phyloP scores from a whole-genome alignment of 495 filamentous ascomycete genomes.

The Aspergillus cavernicola region DNA sequence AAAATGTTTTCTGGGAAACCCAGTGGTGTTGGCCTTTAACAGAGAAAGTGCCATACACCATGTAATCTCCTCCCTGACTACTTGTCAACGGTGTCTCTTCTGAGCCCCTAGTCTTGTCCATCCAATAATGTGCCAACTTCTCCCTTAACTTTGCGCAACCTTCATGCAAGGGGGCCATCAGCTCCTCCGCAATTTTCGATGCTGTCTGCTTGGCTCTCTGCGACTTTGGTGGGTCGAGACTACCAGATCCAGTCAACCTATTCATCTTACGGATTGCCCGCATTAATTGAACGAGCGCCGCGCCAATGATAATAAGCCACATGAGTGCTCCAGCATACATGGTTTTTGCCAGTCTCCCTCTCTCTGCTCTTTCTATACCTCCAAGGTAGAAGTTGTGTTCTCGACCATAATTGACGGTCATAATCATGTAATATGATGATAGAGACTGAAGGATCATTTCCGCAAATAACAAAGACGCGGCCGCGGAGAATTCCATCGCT shows the following conservation, averaged over 20 bases:
- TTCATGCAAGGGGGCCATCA: neutral
- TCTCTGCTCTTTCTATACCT: slow-evolving; percentile 13
- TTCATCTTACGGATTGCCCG: neutral
- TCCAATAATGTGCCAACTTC: neutral
- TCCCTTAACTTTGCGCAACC: neutral
- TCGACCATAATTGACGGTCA: slow-evolving; percentile 17
- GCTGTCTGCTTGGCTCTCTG: neutral
- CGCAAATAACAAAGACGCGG: slow-evolving; percentile 11
- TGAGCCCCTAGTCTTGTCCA: neutral
- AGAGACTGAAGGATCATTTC: slow-evolving; percentile 15
- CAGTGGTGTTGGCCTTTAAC: neutral
- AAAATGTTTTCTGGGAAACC: neutral
- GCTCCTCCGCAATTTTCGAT: neutral
- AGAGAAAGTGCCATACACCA: slow-evolving; percentile 8
- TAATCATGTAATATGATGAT: slow-evolving; percentile 14
- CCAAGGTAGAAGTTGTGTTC: slow-evolving; percentile 18
- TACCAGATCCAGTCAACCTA: neutral
- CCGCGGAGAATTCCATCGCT: neutral
- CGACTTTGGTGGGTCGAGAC: neutral
- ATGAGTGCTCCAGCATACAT: slow-evolving; percentile 15
- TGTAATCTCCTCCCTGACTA: neutral
- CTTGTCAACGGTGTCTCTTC: slow-evolving; percentile 2
- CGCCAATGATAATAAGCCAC: slow-evolving; percentile 5
- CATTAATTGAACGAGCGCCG: neutral
- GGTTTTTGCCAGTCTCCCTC: neutral